A percentile compares a stretch with the other conserved stretches of the same genome.
Conservation (phyloP, 768 basidiomycete species). For the Podaxis mareebaensis region DNA sequence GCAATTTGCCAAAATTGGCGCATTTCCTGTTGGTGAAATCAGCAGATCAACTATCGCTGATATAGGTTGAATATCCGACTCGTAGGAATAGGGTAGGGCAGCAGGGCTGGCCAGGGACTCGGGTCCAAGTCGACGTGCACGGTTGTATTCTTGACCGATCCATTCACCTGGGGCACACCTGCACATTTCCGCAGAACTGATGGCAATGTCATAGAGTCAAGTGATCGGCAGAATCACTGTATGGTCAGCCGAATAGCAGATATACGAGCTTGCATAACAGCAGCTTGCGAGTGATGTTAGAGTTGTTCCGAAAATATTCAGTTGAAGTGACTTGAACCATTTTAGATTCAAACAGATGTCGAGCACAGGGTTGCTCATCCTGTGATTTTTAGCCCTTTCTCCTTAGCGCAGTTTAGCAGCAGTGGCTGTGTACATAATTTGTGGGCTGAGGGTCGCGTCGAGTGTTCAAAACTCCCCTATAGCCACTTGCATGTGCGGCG, state of each 20-base stretch:
- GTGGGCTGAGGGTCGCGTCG: neutral
- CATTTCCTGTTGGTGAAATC: neutral
- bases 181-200: neutral
- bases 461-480: neutral
- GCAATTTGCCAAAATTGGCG: slow-evolving; percentile 6
- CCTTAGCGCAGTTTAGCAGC: neutral
- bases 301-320: neutral
- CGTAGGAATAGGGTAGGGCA: neutral
- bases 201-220: neutral
- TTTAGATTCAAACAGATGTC: slow-evolving; percentile 1
- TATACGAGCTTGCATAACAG: neutral
- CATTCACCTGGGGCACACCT: neutral
- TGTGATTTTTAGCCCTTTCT: neutral
- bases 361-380: neutral
- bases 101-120: neutral
- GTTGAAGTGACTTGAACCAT: neutral
- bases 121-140: slow-evolving; percentile 10
- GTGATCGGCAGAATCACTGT: neutral
- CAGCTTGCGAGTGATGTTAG: neutral
- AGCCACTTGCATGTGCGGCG: neutral
- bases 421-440: neutral
- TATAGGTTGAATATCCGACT: neutral
- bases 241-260: neutral
- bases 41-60: neutral
- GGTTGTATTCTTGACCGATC: slow-evolving; percentile 4